Evolutionary conservation across 163 green algal species (phyloP).

Genomic region (Scenedesmus sp.): DNA sequence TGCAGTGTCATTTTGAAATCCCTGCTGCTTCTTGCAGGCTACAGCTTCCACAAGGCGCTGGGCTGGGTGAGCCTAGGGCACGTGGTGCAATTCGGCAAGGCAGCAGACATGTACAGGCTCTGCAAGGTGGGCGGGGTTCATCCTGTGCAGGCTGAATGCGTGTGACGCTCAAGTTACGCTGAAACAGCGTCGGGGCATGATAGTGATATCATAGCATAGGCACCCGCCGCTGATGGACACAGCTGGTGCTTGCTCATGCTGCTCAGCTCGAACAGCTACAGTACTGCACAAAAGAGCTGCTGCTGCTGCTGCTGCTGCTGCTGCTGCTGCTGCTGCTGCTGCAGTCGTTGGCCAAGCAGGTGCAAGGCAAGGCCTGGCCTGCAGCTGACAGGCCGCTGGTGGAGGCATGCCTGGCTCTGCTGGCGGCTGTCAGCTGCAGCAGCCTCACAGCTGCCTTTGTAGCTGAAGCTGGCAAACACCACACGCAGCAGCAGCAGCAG

Average conservation of each 20-base stretch:
- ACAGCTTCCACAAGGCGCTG: not conserved
- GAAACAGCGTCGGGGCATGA: too few species aligned
- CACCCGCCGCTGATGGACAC: too few species aligned
- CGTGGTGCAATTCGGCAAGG: constrained; percentile 13
- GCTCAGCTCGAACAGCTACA: too few species aligned
- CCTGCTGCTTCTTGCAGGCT: not conserved
- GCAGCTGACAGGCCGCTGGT: not conserved
- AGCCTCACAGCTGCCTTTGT: not conserved
- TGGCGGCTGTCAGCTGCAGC: not conserved
- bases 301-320: too few species aligned
- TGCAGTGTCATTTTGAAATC: too few species aligned
- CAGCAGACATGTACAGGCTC: not conserved
- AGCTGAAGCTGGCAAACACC: not conserved
- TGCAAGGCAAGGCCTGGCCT: not conserved
- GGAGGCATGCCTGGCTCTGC: constrained; percentile 1
- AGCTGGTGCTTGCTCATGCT: too few species aligned
- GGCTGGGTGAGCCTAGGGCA: not conserved
- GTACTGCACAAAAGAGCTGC: too few species aligned
- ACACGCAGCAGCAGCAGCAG: not conserved
- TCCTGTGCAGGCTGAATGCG: too few species aligned
- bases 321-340: not conserved
- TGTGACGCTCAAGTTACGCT: too few species aligned
- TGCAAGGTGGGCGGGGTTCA: not conserved
- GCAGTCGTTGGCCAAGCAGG: not conserved
- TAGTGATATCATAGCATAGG: too few species aligned